Base-by-base conservation (phyloP, 306 rosid species). In the Cotoneaster glaucophyllus region DNA sequence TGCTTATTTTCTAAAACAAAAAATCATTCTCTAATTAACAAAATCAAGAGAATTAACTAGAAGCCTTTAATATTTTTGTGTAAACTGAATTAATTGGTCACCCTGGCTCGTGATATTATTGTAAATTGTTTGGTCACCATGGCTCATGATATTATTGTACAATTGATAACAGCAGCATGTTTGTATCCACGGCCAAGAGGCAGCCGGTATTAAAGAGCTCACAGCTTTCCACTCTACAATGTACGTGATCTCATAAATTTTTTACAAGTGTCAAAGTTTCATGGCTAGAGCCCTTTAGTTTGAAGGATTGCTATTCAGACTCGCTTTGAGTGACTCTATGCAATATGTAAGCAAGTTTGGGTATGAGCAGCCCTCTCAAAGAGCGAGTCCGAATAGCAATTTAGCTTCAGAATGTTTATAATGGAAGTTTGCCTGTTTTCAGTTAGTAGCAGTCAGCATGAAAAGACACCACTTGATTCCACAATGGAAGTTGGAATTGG, bases 101-200 rank as follows among this genome's bases (percentile, higher is more conserved):
- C 4, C 1, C 1, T 43, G n/a, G 48, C 48, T 43, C 48, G 4
- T 43, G 48, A 43, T 43, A 22, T 65, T 9, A 34, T 65, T 48
- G 6, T 28, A 21, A 31, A 31, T 32, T 28, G 5, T 31, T 31
- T 31, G 32, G 32, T 43, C 4, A 3, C 15, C 48, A 18, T 48
- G n/a, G 32, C 28, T 70, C 11, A 29, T 64, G n/a, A n/a, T 29
- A 22, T 64, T 9, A 34, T 65, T 48, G 6, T 26, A 19, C 31
- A 29, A 29, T 32, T 28, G 5, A 14, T 28, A 26, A 14, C 9
- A 4, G 32, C 76, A 80, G 80, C 74, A 80, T 80, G 77, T 75
- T 80, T 75, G 84, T 80, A 2, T 75, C 73, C 28, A 75, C 84
- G 9, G 80, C 80, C 14, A 80, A 80, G 64, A 80, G 84, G 77